Conservation (phyloP, 306 rosid genomes). For the Gastrolobium villosum region DNA sequence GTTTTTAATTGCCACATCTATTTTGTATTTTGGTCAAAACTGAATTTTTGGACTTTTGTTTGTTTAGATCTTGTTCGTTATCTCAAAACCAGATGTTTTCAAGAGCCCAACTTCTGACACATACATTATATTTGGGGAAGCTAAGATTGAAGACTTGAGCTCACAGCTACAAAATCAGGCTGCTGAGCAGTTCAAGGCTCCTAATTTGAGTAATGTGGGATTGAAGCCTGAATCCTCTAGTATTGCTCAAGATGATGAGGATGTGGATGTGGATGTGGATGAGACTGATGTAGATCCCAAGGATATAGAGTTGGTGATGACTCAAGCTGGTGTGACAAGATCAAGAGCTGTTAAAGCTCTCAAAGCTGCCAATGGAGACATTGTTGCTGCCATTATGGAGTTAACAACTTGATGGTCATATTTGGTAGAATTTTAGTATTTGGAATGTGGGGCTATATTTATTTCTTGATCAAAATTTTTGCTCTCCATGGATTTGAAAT, state of each 20-base stretch:
- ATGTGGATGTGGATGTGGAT: conserved; percentile 81
- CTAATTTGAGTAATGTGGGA: conserved; percentile 68
- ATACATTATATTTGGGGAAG: conserved; percentile 88
- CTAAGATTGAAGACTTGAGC: conserved; percentile 91
- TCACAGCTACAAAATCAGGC: conserved; percentile 91
- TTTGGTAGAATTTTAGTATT: conserved; percentile 32
- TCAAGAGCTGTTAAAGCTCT: conserved; percentile 84
- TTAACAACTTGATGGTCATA: conserved; percentile 67
- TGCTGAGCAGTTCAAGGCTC: conserved; percentile 95
- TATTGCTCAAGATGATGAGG: conserved; percentile 79
- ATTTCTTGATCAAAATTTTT: conserved; percentile 38
- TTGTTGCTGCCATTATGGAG: conserved; percentile 95
- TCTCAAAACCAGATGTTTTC: conserved; percentile 91
- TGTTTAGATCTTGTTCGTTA: conserved; percentile 79
- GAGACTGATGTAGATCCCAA: conserved; percentile 87
- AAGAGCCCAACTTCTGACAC: conserved; percentile 94
- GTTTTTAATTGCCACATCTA: background rate
- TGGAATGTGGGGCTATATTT: conserved; percentile 41
- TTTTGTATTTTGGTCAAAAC: background rate
- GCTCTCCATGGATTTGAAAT: conserved; percentile 42
- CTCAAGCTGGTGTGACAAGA: conserved; percentile 93
- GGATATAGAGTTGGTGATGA: conserved; percentile 90
- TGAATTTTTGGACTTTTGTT: conserved; percentile 1
- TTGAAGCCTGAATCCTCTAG: conserved; percentile 74
- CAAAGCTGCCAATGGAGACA: conserved; percentile 76